Percentiles rank a stretch among this genome's conserved stretches.
phyloP scores from a whole-genome alignment of 2,329 filamentous ascomycete species.

The Kalmusia sp. region DNA sequence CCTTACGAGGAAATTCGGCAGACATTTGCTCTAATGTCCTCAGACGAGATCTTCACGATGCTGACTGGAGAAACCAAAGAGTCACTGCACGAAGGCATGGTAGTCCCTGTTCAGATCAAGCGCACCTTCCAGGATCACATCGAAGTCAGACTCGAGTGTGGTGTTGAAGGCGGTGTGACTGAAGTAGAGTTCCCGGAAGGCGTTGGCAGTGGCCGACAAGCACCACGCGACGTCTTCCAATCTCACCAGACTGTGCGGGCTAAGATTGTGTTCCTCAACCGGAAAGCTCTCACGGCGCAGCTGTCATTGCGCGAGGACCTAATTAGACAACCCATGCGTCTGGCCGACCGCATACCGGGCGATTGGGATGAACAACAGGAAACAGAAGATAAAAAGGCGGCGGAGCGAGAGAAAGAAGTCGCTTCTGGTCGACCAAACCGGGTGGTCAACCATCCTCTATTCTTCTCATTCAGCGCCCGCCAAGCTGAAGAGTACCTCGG shows the following conservation, averaged over 20 bases:
- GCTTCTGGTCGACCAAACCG: slow-evolving; percentile 84
- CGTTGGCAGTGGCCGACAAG: slow-evolving; percentile 58
- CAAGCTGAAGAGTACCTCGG: slow-evolving; percentile 95
- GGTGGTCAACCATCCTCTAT: slow-evolving; percentile 97
- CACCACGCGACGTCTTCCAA: slow-evolving; percentile 70
- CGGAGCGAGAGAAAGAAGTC: slow-evolving; percentile 84
- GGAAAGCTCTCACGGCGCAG: slow-evolving; percentile 82
- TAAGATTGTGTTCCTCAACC: slow-evolving; percentile 87
- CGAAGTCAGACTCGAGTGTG: slow-evolving; percentile 91
- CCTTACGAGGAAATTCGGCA: slow-evolving; percentile 94
- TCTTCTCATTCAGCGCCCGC: slow-evolving; percentile 88
- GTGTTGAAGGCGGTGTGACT: slow-evolving; percentile 87
- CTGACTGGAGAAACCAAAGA: slow-evolving; percentile 91
- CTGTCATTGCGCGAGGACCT: slow-evolving; percentile 84
- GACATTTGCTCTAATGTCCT: slow-evolving; percentile 72
- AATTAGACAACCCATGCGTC: slow-evolving; percentile 68
- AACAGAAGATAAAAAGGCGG: slow-evolving; percentile 76
- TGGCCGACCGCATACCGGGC: slow-evolving; percentile 71
- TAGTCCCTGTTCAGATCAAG: slow-evolving; percentile 86
- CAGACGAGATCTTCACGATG: slow-evolving; percentile 92
- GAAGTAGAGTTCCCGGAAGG: slow-evolving; percentile 80
- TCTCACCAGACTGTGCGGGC: slow-evolving; percentile 85
- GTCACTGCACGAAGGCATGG: slow-evolving; percentile 86
- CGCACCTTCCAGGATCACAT: slow-evolving; percentile 91
- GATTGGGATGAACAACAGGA: slow-evolving; percentile 91